These are phyloP conservation scores for Solanum chacoense DNA, from an alignment of 305 asterid species.

Conservation along the genomic window DNA sequence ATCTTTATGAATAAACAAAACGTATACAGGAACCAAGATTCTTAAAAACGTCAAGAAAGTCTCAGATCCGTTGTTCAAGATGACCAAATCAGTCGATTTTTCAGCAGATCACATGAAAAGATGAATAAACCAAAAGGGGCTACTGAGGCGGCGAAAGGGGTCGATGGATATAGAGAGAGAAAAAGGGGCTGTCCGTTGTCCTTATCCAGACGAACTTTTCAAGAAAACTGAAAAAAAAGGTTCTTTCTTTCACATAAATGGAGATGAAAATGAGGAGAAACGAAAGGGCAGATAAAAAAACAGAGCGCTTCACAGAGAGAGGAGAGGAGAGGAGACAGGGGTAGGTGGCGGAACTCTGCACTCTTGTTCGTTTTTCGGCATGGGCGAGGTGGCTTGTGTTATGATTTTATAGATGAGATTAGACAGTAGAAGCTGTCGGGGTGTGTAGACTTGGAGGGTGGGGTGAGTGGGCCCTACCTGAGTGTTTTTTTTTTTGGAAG, in stretches of 20 bases:
- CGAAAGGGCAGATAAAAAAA: background rate
- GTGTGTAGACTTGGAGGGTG: background rate
- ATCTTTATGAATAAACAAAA: background rate
- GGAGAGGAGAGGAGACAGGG: background rate
- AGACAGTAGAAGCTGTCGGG: background rate
- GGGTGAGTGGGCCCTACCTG: background rate
- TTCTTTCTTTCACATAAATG: background rate
- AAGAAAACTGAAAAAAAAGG: background rate
- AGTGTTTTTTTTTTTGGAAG: background rate
- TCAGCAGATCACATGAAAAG: background rate
- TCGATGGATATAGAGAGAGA: background rate
- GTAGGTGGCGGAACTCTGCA: background rate
- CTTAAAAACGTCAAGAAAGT: background rate
- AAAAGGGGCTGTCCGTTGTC: background rate
- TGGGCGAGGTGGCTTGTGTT: background rate
- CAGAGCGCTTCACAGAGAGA: background rate
- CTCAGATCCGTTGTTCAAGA: slow-evolving; percentile 7
- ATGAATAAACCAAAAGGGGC: background rate
- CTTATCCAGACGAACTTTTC: background rate
- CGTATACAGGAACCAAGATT: background rate
- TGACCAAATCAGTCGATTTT: background rate
- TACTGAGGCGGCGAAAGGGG: background rate
- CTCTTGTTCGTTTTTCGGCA: background rate
- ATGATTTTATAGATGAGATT: background rate
- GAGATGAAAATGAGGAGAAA: background rate